A percentile compares a stretch with the other conserved stretches of the same genome.
These are phyloP conservation scores for Trichocladium uniseriatum DNA, from an alignment of 495 filamentous ascomycete species.

Conservation along the genomic window DNA sequence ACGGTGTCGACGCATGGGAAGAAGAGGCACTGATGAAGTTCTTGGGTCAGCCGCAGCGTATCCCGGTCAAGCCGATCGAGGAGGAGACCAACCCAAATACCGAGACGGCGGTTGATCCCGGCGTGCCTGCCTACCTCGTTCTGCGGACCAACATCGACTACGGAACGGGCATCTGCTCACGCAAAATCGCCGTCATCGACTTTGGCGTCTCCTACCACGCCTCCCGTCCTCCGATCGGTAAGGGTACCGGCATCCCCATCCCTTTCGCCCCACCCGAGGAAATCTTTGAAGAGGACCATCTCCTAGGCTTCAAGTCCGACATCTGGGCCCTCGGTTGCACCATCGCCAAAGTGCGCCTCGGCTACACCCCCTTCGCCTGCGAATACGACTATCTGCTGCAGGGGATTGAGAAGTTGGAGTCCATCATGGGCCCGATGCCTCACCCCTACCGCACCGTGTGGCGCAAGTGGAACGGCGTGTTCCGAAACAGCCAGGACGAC, in stretches of 20 bases:
- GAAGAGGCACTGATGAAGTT: constrained; percentile 6
- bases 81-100: background rate
- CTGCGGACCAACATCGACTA: background rate
- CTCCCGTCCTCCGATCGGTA: background rate
- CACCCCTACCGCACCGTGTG: background rate
- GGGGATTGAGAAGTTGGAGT: constrained; percentile 3
- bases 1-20: constrained; percentile 16
- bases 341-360: constrained; percentile 10
- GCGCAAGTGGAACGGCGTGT: background rate
- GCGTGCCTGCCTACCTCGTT: constrained; percentile 20
- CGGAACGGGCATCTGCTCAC: constrained; percentile 2
- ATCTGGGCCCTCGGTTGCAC: constrained; percentile 23
- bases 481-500: constrained; percentile 1
- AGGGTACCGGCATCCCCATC: constrained; percentile 10
- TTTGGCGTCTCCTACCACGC: constrained; percentile 20
- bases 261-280: constrained; percentile 19
- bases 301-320: constrained; percentile 12
- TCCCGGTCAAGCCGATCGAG: background rate
- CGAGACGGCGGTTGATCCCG: background rate
- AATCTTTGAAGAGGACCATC: background rate
- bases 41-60: constrained; percentile 3
- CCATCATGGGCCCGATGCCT: constrained; percentile 14
- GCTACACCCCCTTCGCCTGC: background rate
- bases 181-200: constrained; percentile 18
- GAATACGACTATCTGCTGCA: background rate